phyloP scores from a whole-genome alignment of 305 asterid species.

The Plantago lanceolata region DNA sequence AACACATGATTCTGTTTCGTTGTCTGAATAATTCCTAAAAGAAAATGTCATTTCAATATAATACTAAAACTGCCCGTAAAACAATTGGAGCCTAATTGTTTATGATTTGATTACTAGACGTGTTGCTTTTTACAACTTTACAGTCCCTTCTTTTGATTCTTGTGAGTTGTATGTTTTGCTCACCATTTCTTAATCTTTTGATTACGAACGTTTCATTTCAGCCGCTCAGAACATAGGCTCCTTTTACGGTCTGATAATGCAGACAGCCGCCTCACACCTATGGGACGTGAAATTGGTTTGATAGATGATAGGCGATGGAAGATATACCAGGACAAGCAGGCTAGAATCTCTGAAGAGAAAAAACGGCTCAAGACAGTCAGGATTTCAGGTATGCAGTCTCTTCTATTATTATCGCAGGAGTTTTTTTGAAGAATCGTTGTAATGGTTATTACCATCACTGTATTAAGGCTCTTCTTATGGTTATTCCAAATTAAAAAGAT shows the following conservation, averaged over 20 bases:
- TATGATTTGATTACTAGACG: neutral
- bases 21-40: neutral
- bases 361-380: slow-evolving; percentile 62
- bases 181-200: slow-evolving; percentile 8
- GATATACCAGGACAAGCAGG: slow-evolving; percentile 78
- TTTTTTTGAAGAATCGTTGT: slow-evolving; percentile 1
- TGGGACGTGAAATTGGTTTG: slow-evolving; percentile 89
- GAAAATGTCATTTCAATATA: neutral
- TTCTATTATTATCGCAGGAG: slow-evolving; percentile 16
- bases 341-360: slow-evolving; percentile 77
- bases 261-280: slow-evolving; percentile 94
- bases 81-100: neutral
- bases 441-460: neutral
- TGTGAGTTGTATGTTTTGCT: neutral
- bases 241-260: slow-evolving; percentile 94
- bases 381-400: slow-evolving; percentile 55
- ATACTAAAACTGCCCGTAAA: slow-evolving; percentile 1
- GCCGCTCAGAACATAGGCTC: slow-evolving; percentile 96
- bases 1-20: neutral
- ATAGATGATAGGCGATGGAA: slow-evolving; percentile 81
- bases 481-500: neutral
- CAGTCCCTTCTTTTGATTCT: neutral
- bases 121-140: neutral
- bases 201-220: slow-evolving; percentile 27
- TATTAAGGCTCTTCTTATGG: slow-evolving; percentile 1